These are phyloP conservation scores for Pluteus cervinus DNA, from an alignment of 768 basidiomycete genomes.

Conservation along the genomic window DNA sequence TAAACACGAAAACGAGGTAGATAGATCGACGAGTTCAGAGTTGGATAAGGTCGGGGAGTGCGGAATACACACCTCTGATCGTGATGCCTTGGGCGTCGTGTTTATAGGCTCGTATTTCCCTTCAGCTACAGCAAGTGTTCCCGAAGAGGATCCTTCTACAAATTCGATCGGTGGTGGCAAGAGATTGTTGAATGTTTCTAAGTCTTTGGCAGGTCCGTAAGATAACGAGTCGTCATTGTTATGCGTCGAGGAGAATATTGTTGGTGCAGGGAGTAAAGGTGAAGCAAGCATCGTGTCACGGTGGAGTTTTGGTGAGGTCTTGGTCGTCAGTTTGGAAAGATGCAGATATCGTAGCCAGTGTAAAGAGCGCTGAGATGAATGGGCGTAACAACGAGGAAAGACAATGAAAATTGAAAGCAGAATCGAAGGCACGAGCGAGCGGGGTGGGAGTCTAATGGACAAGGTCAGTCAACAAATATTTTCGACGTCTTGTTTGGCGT, in stretches of 20 bases:
- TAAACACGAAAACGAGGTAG: background rate
- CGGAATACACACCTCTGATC: constrained; percentile 40
- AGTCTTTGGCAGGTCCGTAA: constrained; percentile 62
- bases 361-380: too few relatives aligned
- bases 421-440: too few relatives aligned
- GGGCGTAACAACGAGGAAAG: too few relatives aligned
- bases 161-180: constrained; percentile 80
- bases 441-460: too few relatives aligned
- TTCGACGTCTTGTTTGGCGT: too few relatives aligned
- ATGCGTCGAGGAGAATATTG: constrained; percentile 46
- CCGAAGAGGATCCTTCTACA: constrained; percentile 78
- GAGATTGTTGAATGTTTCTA: constrained; percentile 72
- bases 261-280: constrained; percentile 46
- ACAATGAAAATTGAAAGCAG: too few relatives aligned
- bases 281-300: constrained; percentile 56
- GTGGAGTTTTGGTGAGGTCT: background rate
- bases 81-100: constrained; percentile 46
- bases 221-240: constrained; percentile 45
- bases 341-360: too few relatives aligned
- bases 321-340: too few relatives aligned
- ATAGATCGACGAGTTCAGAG: constrained; percentile 1
- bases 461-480: too few relatives aligned
- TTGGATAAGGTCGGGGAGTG: constrained; percentile 7
- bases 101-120: constrained; percentile 83
- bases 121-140: constrained; percentile 61